Evolutionary conservation across 257 asterid species (phyloP).

Genomic region (Cinchona pubescens): DNA sequence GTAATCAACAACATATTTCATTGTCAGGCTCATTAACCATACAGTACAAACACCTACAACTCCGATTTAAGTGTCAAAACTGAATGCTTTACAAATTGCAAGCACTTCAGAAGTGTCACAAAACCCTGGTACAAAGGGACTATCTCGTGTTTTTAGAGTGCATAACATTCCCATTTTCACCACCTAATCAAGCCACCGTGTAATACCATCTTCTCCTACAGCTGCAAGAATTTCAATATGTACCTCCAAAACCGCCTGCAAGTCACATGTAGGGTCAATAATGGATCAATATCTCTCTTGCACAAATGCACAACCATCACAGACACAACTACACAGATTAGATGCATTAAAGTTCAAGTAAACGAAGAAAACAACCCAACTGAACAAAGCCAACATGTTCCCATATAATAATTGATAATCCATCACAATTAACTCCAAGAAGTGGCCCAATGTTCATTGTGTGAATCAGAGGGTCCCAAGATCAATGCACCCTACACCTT

Average conservation of each 20-base stretch:
- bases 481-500: too few species aligned
- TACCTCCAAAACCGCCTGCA: conserved; percentile 89
- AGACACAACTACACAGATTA: too few species aligned
- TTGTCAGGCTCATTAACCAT: neutral
- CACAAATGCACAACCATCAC: neutral
- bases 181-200: conserved; percentile 92
- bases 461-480: too few species aligned
- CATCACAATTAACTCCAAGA: neutral
- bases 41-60: conserved; percentile 20
- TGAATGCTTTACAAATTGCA: conserved; percentile 27
- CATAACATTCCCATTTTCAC: conserved; percentile 4
- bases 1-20: neutral
- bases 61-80: conserved; percentile 26
- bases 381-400: too few species aligned
- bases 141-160: conserved; percentile 2
- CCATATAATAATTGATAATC: too few species aligned
- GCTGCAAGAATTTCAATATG: conserved; percentile 85
- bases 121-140: conserved; percentile 23
- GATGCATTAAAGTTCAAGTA: neutral
- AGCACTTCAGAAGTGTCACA: conserved; percentile 22
- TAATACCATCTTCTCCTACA: conserved; percentile 87
- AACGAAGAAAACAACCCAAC: neutral
- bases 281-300: neutral
- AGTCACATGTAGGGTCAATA: conserved; percentile 1
- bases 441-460: neutral